Percentiles rank a stretch among this genome's conserved stretches.
These are phyloP conservation scores for Calonectria pseudoturangicola DNA, from an alignment of 2,329 filamentous ascomycete genomes.

Conservation along the genomic window DNA sequence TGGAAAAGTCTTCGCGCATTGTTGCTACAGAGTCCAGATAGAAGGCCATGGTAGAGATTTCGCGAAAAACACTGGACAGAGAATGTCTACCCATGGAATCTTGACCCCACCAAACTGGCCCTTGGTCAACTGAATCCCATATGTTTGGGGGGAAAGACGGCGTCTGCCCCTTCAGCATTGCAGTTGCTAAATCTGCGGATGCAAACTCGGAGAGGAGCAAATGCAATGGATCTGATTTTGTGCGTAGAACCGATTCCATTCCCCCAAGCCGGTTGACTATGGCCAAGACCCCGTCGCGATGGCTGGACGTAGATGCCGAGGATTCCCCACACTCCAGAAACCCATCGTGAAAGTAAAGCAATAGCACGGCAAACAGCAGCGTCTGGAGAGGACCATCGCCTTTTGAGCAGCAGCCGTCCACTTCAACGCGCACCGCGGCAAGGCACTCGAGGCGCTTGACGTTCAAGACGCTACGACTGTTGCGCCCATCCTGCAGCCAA, in stretches of 20 bases:
- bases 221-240: conserved; percentile 56
- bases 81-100: conserved; percentile 60
- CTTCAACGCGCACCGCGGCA: conserved; percentile 57
- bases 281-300: conserved; percentile 60
- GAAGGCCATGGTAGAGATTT: conserved; percentile 56
- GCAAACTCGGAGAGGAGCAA: conserved; percentile 66
- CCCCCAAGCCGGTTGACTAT: conserved; percentile 59
- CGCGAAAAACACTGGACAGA: conserved; percentile 58
- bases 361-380: conserved; percentile 62
- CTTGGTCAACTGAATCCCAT: conserved; percentile 63
- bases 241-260: conserved; percentile 50
- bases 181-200: conserved; percentile 65
- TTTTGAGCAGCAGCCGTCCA: conserved; percentile 57
- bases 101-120: conserved; percentile 65
- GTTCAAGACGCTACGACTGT: conserved; percentile 52
- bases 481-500: conserved; percentile 56
- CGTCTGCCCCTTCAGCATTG: conserved; percentile 61
- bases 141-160: conserved; percentile 61
- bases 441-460: conserved; percentile 56
- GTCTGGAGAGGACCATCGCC: conserved; percentile 58
- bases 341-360: conserved; percentile 65
- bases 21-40: conserved; percentile 51
- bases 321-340: conserved; percentile 59
- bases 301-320: conserved; percentile 59
- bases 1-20: conserved; percentile 52